These are phyloP conservation scores for Starmerella apis DNA, from an alignment of 805 yeast species.

Conservation along the genomic window DNA sequence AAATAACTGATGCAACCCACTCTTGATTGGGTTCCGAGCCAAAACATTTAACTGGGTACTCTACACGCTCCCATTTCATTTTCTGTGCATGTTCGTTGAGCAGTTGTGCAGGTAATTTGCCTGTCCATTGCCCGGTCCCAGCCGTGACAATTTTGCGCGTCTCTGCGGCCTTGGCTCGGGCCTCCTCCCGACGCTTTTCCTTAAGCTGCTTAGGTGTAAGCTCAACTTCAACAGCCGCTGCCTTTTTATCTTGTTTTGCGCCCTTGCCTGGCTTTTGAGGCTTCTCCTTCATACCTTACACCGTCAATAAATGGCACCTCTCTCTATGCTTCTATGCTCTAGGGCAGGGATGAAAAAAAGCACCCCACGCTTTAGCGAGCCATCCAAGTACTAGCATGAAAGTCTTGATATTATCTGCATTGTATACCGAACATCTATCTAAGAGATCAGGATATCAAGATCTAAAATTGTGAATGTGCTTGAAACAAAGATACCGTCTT, in stretches of 20 bases:
- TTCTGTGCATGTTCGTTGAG: constrained; percentile 81
- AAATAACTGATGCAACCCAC: constrained; percentile 50
- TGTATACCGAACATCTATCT: too few species aligned
- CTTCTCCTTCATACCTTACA: constrained; percentile 18
- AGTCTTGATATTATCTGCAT: too few species aligned
- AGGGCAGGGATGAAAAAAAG: neutral
- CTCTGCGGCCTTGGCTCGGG: constrained; percentile 26
- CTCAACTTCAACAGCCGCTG: constrained; percentile 16
- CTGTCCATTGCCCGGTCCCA: constrained; percentile 80
- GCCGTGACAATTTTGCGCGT: constrained; percentile 39
- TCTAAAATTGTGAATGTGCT: too few species aligned
- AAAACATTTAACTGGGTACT: constrained; percentile 45
- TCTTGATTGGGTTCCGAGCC: constrained; percentile 36
- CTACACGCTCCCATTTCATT: constrained; percentile 79
- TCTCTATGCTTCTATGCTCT: neutral
- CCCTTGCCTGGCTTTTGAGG: constrained; percentile 21
- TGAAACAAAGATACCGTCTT: too few species aligned
- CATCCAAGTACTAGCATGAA: too few species aligned
- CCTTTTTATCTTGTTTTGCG: constrained; percentile 15
- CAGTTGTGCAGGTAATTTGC: constrained; percentile 79
- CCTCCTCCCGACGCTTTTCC: constrained; percentile 33
- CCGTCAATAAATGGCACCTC: too few species aligned
- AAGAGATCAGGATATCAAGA: too few species aligned
- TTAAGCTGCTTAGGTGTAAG: constrained; percentile 30
- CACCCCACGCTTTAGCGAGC: neutral